Conservation (phyloP, 176 grass and related monocot species). For the Eremochloa ophiuroides region DNA sequence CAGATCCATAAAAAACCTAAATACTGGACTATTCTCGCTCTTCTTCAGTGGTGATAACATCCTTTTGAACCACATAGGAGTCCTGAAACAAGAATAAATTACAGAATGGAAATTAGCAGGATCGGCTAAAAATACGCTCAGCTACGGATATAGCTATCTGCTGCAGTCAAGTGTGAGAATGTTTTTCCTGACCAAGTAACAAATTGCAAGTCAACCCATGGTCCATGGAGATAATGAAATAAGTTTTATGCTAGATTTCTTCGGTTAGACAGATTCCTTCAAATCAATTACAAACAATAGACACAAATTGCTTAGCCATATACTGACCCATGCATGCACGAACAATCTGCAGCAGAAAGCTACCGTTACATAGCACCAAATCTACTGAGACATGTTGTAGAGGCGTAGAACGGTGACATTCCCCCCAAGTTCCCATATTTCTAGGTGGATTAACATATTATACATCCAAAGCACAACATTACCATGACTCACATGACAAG, state of each 20-base stretch:
- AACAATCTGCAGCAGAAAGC: background rate
- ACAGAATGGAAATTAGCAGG: background rate
- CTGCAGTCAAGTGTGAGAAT: background rate
- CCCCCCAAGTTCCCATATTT: background rate
- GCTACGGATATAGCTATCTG: background rate
- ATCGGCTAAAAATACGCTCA: background rate
- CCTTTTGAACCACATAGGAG: constrained; percentile 73
- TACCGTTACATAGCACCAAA: background rate
- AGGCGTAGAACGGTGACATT: background rate
- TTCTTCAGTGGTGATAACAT: constrained; percentile 65
- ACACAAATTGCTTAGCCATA: background rate
- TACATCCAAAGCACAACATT: background rate
- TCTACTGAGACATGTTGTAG: background rate
- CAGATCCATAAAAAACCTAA: constrained; percentile 97
- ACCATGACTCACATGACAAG: background rate
- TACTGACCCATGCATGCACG: background rate
- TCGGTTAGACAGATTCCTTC: background rate
- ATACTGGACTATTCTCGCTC: constrained; percentile 68
- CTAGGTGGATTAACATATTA: background rate
- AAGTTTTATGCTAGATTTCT: background rate
- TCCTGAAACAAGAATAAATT: constrained; percentile 43
- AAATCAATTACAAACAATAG: background rate
- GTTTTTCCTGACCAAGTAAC: background rate
- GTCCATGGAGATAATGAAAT: background rate
- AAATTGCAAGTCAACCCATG: background rate